Conservation (phyloP, 805 yeast species). For the Ogataea methylovora region DNA sequence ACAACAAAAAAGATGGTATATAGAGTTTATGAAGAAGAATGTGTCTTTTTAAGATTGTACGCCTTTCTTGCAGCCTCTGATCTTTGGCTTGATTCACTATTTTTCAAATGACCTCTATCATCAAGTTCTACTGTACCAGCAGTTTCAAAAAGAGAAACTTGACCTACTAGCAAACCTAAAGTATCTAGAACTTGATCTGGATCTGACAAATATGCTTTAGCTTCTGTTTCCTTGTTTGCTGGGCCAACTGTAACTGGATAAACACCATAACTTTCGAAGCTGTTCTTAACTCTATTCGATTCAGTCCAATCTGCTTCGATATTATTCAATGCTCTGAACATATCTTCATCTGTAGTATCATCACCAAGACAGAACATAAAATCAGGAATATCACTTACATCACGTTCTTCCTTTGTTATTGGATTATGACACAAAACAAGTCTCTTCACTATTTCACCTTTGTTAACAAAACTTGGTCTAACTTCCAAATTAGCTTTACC, state of each 20-base stretch:
- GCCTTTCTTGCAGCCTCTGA: constrained; percentile 32
- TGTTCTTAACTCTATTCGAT: constrained; percentile 32
- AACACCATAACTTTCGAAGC: constrained; percentile 51
- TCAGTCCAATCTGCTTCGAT: constrained; percentile 50
- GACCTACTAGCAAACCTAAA: constrained; percentile 72
- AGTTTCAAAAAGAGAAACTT: constrained; percentile 68
- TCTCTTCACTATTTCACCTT: constrained; percentile 90
- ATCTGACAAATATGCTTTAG: constrained; percentile 77
- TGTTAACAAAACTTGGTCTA: constrained; percentile 90
- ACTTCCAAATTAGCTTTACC: constrained; percentile 98
- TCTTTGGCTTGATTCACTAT: constrained; percentile 36
- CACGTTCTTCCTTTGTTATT: constrained; percentile 16
- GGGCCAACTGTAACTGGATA: constrained; percentile 92
- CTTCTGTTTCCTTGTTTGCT: constrained; percentile 77
- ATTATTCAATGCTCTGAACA: constrained; percentile 73
- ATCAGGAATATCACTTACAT: constrained; percentile 53
- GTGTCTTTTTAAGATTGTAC: constrained; percentile 10
- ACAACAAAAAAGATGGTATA: too few relatives aligned
- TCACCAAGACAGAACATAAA: constrained; percentile 90
- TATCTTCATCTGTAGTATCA: constrained; percentile 95
- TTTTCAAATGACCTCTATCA: constrained; percentile 63
- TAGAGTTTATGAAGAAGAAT: not conserved
- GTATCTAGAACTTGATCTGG: constrained; percentile 83
- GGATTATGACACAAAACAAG: constrained; percentile 64
- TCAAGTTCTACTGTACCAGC: constrained; percentile 71